These are phyloP conservation scores for Microascus cirrosus DNA, from an alignment of 2,329 filamentous ascomycete genomes.

Conservation along the genomic window DNA sequence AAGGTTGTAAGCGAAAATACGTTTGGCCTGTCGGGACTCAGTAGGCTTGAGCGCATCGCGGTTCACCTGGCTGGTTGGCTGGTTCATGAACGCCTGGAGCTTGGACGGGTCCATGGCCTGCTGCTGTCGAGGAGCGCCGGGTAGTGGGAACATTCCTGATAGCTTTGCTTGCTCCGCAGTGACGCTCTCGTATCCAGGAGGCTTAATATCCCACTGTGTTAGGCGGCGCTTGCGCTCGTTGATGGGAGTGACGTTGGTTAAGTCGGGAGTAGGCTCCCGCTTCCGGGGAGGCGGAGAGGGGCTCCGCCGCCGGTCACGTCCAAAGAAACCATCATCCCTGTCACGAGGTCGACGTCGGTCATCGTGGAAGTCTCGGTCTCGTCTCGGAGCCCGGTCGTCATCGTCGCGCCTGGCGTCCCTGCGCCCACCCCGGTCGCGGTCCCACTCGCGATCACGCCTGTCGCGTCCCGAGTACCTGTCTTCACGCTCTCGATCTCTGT, in stretches of 20 bases:
- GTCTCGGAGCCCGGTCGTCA: constrained; percentile 43
- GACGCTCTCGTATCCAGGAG: constrained; percentile 94
- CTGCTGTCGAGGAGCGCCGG: constrained; percentile 87
- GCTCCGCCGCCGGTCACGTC: constrained; percentile 51
- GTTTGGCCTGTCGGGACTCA: constrained; percentile 88
- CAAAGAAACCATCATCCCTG: constrained; percentile 25
- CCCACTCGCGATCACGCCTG: constrained; percentile 63
- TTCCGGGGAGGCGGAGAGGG: constrained; percentile 68
- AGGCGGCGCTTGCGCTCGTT: constrained; percentile 80
- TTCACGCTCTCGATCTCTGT: constrained; percentile 86
- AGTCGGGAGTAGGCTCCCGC: constrained; percentile 88
- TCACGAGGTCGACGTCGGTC: constrained; percentile 38
- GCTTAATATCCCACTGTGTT: constrained; percentile 99
- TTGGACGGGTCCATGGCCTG: constrained; percentile 89
- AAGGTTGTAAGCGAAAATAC: constrained; percentile 79
- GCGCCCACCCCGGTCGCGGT: constrained; percentile 54
- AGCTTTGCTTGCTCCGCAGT: constrained; percentile 97
- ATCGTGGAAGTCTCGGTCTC: constrained; percentile 36
- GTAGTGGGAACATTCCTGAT: constrained; percentile 97
- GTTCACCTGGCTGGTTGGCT: constrained; percentile 53
- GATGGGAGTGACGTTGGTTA: constrained; percentile 76
- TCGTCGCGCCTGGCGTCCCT: constrained; percentile 56
- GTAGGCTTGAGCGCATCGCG: constrained; percentile 80
- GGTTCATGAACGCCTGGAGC: constrained; percentile 91
- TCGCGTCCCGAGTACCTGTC: constrained; percentile 73